Evolutionary conservation across 2,329 filamentous ascomycete species (phyloP), one percentile per base, ranked within the genome.

Genomic region (Coniochaeta sp.): DNA sequence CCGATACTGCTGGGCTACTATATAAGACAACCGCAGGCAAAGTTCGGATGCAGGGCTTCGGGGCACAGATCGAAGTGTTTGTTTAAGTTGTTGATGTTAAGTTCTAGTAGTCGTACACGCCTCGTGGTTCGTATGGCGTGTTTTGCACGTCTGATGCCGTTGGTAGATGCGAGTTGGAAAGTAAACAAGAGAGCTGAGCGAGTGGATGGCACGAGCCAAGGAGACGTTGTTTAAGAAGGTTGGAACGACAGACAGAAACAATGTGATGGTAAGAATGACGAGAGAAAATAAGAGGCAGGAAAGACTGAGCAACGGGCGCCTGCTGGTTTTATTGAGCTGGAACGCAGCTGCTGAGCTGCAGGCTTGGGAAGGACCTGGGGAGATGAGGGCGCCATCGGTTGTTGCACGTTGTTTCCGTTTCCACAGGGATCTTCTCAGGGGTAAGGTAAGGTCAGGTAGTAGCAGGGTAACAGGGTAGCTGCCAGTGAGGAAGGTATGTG

Each of bases 341-440:
- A 52, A 31, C 17, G 47, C 47, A 28, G 47, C 47, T 26, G 24
- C 26, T 2, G 17, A 31, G 24, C 22, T 47, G 16, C 12, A 19
- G 12, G 17, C 17, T 12, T 6, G 43, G 22, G 43, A 19, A 33
- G 31, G 31, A 33, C 6, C 31, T 33, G 19, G 24, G 3, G 26
- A 52, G 24, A 52, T 52, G 47, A 52, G 47, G 47, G 47, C 43
- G 43, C 47, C 47, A 52, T 57, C 19, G n/a, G 54, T 38, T 57
- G 34, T 38, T 31, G 54, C 54, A 57, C 31, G 31, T 34, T 19
- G 54, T 57, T 57, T 38, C 34, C 54, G 54, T 57, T 57, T 57
- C 54, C 54, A 36, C 54, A 57, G 54, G 54, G 54, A 57, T 57
- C 54, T 34, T 38, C 54, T 22, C 26, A 52, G 26, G 47, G n/a